phyloP scores from a whole-genome alignment of 2,329 filamentous ascomycete genomes.

The Fusarium sp. region DNA sequence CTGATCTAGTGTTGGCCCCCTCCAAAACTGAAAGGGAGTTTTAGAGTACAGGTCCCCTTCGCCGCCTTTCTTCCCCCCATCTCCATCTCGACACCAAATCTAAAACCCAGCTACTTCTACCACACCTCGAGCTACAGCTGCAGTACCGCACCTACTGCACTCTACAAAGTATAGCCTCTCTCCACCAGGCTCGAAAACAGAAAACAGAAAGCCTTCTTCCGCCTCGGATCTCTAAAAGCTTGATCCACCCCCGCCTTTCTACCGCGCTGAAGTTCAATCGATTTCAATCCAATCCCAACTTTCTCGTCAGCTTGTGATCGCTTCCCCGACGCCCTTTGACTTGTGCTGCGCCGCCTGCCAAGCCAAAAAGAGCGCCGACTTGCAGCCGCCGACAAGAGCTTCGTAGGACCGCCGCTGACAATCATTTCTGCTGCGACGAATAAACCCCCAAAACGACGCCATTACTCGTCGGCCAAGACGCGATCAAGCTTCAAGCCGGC shows the following conservation, averaged over 20 bases:
- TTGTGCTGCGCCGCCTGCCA: conserved; percentile 29
- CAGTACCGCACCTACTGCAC: neutral
- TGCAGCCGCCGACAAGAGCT: conserved; percentile 26
- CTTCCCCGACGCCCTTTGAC: conserved; percentile 8
- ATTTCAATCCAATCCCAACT: conserved; percentile 16
- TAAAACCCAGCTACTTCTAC: neutral
- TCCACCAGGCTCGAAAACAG: conserved; percentile 2
- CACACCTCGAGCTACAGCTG: conserved; percentile 25
- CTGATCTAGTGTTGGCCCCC: neutral
- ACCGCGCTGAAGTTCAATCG: conserved; percentile 6
- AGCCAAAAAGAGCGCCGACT: conserved; percentile 1
- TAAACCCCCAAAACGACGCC: conserved; percentile 16
- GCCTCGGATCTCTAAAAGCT: conserved; percentile 23
- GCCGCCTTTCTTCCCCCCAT: conserved; percentile 6
- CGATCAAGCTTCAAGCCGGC: conserved; percentile 35
- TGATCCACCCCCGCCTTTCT: conserved; percentile 36
- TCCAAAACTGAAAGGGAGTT: neutral
- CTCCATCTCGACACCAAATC: conserved; percentile 13
- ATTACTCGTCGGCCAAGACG: conserved; percentile 21
- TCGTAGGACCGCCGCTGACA: conserved; percentile 25
- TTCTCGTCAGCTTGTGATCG: conserved; percentile 23
- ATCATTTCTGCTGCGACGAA: conserved; percentile 27
- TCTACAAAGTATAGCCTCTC: conserved; percentile 20
- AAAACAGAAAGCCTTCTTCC: conserved; percentile 16
- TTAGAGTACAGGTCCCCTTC: conserved; percentile 9